phyloP scores from a whole-genome alignment of 768 basidiomycete genomes.

The Multifurca ochricompacta region DNA sequence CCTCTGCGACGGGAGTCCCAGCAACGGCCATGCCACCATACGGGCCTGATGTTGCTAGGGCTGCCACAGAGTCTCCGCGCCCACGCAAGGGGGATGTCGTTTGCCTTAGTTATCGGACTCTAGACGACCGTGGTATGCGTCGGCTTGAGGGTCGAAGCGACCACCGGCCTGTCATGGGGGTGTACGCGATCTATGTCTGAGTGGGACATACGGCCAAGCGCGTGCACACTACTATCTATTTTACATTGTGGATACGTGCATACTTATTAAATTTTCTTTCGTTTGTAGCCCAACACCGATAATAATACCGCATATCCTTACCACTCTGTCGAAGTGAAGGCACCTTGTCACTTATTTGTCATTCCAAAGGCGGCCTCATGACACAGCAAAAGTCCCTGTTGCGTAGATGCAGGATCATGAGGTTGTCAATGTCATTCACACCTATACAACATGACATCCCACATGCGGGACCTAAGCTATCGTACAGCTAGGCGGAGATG shows the following conservation, averaged over 20 bases:
- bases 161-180: constrained; percentile 79
- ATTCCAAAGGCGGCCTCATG: neutral
- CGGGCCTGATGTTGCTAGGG: neutral
- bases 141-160: constrained; percentile 73
- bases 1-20: no score
- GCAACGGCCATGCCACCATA: neutral
- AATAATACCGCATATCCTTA: no score
- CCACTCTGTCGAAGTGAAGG: no score
- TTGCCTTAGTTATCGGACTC: constrained; percentile 63
- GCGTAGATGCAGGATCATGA: no score
- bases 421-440: neutral
- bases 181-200: constrained; percentile 58
- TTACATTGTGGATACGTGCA: neutral
- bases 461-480: neutral
- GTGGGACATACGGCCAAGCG: neutral
- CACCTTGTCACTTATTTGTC: neutral
- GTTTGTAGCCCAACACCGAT: no score
- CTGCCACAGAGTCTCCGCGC: constrained; percentile 20
- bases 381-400: neutral
- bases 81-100: constrained; percentile 61
- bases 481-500: constrained; percentile 58
- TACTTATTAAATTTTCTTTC: neutral
- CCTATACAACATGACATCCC: constrained; percentile 1
- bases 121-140: constrained; percentile 70
- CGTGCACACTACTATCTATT: neutral